Evolutionary conservation across 73 alveolate species (phyloP).

Genomic region (Paramecium pentaurelia): DNA sequence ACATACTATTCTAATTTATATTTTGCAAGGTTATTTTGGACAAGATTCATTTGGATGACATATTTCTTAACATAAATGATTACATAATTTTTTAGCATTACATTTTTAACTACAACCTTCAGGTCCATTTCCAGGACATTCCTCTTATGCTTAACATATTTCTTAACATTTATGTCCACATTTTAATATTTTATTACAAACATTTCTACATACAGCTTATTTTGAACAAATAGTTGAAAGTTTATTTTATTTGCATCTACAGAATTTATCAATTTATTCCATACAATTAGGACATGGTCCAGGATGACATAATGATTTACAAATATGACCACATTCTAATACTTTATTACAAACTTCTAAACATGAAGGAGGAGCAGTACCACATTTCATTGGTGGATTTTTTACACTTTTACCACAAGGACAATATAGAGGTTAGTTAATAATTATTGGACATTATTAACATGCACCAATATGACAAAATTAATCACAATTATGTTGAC

Average conservation of each 20-base stretch:
- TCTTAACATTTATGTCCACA: slow-evolving; percentile 70
- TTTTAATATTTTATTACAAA: slow-evolving; percentile 58
- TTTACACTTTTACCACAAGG: slow-evolving; percentile 82
- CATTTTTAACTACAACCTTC: slow-evolving; percentile 73
- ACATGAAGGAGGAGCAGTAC: slow-evolving; percentile 77
- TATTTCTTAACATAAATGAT: slow-evolving; percentile 69
- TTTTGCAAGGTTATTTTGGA: slow-evolving; percentile 74
- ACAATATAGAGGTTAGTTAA: slow-evolving; percentile 84
- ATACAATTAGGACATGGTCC: slow-evolving; percentile 81
- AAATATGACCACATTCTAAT: slow-evolving; percentile 88
- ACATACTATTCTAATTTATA: slow-evolving; percentile 71
- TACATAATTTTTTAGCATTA: slow-evolving; percentile 59
- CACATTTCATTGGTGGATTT: slow-evolving; percentile 92
- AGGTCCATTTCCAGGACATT: slow-evolving; percentile 16
- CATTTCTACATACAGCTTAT: slow-evolving; percentile 68
- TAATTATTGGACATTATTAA: slow-evolving; percentile 83
- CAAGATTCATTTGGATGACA: slow-evolving; percentile 77
- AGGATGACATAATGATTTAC: slow-evolving; percentile 72
- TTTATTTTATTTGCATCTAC: slow-evolving; percentile 69
- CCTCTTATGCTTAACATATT: slow-evolving; percentile 58
- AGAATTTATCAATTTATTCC: slow-evolving; percentile 66
- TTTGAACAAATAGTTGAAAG: slow-evolving; percentile 68
- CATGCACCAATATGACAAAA: slow-evolving; percentile 95
- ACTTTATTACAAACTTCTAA: slow-evolving; percentile 69
- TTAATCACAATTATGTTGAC: slow-evolving; percentile 87